These are phyloP conservation scores for Protostelium mycophagum DNA, from an alignment of 78 protist genomes.

Conservation along the genomic window DNA sequence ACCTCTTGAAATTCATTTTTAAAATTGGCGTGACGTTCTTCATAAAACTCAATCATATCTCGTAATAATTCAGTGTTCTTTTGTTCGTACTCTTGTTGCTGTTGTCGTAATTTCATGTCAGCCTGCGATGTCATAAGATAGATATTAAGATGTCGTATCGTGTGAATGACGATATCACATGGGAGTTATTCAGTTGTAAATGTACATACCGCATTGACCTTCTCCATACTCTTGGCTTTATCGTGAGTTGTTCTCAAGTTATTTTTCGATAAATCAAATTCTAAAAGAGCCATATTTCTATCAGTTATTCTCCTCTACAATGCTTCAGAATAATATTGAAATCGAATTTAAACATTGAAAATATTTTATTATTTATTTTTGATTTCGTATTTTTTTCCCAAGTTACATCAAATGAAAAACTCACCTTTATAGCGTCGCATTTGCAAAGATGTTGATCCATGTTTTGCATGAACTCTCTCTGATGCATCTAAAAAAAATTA, in stretches of 20 bases:
- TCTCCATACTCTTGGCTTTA: neutral
- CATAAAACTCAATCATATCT: neutral
- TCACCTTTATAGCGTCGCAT: neutral
- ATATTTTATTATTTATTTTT: no score
- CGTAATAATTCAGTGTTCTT: neutral
- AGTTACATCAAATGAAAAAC: no score
- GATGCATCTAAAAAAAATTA: neutral
- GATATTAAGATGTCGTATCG: no score
- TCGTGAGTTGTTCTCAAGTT: neutral
- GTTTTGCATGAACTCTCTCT: neutral
- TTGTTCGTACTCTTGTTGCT: neutral
- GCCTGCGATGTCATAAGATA: no score
- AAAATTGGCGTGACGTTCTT: neutral
- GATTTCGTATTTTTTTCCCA: no score
- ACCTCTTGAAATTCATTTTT: neutral
- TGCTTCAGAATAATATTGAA: no score
- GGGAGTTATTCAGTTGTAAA: neutral
- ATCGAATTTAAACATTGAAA: no score
- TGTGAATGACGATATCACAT: no score
- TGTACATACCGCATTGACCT: neutral
- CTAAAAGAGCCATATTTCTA: neutral
- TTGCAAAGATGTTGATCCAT: neutral
- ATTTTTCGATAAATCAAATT: neutral
- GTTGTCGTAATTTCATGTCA: neutral
- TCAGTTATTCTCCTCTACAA: neutral